Evolutionary conservation across 2,329 filamentous ascomycete species (phyloP).

Genomic region (Ceratocystis huliohia): DNA sequence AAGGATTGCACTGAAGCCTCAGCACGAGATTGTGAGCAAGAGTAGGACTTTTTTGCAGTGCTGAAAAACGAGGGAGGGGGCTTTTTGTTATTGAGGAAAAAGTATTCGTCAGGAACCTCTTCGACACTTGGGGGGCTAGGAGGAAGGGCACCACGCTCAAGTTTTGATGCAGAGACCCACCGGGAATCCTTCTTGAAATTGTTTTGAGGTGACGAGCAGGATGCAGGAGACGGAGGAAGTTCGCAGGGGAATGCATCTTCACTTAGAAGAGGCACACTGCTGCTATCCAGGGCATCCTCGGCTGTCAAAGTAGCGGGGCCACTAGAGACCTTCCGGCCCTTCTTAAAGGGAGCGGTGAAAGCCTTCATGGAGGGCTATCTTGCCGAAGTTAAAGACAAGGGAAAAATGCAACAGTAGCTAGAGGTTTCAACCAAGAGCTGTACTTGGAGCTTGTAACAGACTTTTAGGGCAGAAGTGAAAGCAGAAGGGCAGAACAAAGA

Average conservation of each 20-base stretch:
- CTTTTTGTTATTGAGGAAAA: conserved; percentile 15
- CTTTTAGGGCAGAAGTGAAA: background rate
- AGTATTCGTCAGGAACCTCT: conserved; percentile 14
- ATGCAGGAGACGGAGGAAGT: background rate
- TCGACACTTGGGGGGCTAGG: conserved; percentile 9
- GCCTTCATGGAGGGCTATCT: conserved; percentile 15
- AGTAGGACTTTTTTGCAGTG: conserved; percentile 14
- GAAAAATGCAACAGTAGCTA: background rate
- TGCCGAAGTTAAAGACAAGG: background rate
- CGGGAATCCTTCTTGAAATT: conserved; percentile 4
- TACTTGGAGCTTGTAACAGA: background rate
- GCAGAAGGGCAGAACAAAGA: background rate
- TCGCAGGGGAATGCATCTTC: background rate
- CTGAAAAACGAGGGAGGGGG: conserved; percentile 10
- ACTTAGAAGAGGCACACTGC: conserved; percentile 13
- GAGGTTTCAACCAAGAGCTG: background rate
- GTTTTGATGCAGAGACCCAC: background rate
- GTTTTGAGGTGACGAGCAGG: background rate
- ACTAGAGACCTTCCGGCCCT: conserved; percentile 14
- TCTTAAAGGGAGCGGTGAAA: conserved; percentile 20
- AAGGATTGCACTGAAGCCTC: conserved; percentile 19
- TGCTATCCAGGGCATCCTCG: conserved; percentile 12
- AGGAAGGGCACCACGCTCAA: background rate
- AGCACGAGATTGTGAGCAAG: conserved; percentile 17
- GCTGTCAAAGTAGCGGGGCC: background rate